Evolutionary conservation across 2,329 filamentous ascomycete genomes (phyloP).

Genomic region (Gnomoniopsis smithogilvyi): DNA sequence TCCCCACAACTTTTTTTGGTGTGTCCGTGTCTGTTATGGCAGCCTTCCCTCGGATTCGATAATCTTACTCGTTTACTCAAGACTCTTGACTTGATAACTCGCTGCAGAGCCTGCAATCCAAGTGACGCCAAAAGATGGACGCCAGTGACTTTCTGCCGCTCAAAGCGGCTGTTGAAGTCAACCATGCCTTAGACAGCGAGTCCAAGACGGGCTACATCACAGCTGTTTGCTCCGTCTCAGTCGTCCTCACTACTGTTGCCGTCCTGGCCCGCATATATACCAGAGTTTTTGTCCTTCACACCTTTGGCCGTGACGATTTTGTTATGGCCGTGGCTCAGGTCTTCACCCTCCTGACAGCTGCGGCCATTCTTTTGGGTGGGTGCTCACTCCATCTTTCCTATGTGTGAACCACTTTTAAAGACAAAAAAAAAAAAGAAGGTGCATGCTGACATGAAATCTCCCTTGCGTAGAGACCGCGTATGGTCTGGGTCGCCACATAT

Average conservation of each 20-base stretch:
- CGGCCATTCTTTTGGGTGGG: conserved; percentile 25
- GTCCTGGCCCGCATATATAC: conserved; percentile 24
- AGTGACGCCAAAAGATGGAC: neutral
- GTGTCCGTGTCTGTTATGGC: no score
- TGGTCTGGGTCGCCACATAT: conserved; percentile 16
- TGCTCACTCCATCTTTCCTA: neutral
- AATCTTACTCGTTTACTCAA: no score
- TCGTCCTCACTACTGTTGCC: conserved; percentile 19
- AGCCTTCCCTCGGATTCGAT: no score
- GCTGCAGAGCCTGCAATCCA: no score
- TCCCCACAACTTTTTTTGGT: no score
- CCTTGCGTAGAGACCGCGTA: conserved; percentile 7
- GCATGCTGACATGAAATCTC: neutral
- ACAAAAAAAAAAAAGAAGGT: neutral
- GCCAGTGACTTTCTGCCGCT: neutral
- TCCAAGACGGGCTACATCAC: conserved; percentile 21
- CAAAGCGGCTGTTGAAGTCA: neutral
- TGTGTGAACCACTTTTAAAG: neutral
- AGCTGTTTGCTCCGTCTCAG: conserved; percentile 22
- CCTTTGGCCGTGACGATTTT: conserved; percentile 24
- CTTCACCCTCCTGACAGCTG: conserved; percentile 21
- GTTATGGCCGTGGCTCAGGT: conserved; percentile 22
- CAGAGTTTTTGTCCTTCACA: conserved; percentile 20
- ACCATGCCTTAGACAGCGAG: conserved; percentile 22
- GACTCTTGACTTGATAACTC: no score